phyloP scores from a whole-genome alignment of 31 red algal species.

The Odonthalia washingtoniensis region DNA sequence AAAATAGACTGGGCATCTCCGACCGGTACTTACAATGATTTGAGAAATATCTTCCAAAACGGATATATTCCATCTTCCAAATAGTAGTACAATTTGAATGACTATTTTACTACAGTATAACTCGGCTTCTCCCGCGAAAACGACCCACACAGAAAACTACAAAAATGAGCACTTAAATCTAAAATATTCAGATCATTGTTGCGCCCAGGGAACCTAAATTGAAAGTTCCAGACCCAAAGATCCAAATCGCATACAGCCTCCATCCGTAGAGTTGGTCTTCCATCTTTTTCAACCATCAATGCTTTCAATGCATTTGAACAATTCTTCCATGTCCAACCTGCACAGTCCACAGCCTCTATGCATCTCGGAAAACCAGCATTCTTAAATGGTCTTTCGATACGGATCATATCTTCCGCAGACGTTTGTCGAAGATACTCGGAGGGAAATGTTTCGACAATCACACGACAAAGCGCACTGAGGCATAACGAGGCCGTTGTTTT shows the following conservation, averaged over 20 bases:
- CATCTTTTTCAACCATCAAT: background rate
- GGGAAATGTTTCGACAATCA: no score
- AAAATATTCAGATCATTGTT: background rate
- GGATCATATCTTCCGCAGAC: background rate
- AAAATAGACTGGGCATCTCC: no score
- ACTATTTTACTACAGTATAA: no score
- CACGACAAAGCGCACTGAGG: no score
- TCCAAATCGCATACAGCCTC: no score
- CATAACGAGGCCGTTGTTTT: background rate
- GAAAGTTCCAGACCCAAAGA: background rate
- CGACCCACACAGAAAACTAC: background rate
- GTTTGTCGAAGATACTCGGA: background rate
- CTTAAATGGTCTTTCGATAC: background rate
- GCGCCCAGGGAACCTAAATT: background rate
- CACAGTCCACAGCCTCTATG: background rate
- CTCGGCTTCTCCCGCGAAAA: background rate
- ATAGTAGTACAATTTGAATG: no score
- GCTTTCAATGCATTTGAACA: background rate
- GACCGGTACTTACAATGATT: no score
- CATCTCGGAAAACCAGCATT: background rate
- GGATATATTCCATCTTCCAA: no score
- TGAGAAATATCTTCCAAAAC: no score
- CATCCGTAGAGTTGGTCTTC: background rate
- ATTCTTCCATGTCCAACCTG: background rate
- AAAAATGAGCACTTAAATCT: background rate